Conservation (phyloP, 2,329 filamentous ascomycete species). For the Cercospora sp. region DNA sequence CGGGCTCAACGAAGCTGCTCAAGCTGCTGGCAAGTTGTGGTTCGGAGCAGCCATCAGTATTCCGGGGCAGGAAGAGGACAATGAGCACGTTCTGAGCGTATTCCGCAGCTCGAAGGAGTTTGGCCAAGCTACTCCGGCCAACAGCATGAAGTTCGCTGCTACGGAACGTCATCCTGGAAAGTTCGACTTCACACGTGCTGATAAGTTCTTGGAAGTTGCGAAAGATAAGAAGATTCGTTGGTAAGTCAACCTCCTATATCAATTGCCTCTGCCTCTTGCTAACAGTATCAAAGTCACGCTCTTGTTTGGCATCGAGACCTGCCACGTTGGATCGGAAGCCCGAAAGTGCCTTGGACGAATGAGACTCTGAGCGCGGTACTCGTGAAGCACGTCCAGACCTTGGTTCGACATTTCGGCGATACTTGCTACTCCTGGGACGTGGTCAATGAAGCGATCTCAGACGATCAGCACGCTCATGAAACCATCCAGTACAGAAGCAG, state of each 20-base stretch:
- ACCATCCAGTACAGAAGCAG: constrained; percentile 14
- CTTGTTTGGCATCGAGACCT: constrained; percentile 47
- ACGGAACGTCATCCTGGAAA: constrained; percentile 40
- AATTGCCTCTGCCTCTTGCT: not conserved
- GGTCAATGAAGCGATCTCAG: constrained; percentile 17
- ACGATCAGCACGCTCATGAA: constrained; percentile 10
- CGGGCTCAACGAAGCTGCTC: constrained; percentile 29
- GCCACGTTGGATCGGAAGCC: constrained; percentile 41
- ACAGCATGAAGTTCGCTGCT: constrained; percentile 44
- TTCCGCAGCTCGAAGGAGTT: constrained; percentile 60
- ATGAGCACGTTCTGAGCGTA: constrained; percentile 57
- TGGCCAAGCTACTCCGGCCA: constrained; percentile 50
- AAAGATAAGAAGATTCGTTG: constrained; percentile 38
- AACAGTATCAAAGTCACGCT: constrained; percentile 41
- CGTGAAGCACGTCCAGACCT: constrained; percentile 45
- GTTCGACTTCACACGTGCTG: constrained; percentile 36
- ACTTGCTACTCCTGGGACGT: constrained; percentile 37
- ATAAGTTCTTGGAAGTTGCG: constrained; percentile 19
- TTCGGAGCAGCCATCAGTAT: constrained; percentile 59
- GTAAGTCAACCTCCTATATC: not conserved
- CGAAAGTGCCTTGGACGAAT: constrained; percentile 37
- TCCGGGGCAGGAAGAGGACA: constrained; percentile 48
- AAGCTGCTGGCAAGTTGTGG: constrained; percentile 31
- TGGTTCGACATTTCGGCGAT: constrained; percentile 43
- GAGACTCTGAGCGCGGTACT: constrained; percentile 44